phyloP scores from a whole-genome alignment of 495 filamentous ascomycete species.

The Talaromyces stipitatus region DNA sequence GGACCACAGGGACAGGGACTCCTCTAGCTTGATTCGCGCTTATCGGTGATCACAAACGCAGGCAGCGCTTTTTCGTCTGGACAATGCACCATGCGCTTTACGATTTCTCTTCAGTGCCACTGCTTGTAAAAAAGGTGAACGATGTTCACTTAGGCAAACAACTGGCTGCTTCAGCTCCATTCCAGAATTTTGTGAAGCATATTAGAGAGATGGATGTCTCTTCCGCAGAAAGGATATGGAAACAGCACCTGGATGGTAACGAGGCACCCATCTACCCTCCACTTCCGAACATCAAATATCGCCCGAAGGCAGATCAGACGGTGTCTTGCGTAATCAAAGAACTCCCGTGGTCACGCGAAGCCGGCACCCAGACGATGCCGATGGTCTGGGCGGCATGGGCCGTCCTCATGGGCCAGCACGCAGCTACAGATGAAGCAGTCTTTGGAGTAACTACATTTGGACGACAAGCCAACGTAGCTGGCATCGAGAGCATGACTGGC shows the following conservation, averaged over 20 bases:
- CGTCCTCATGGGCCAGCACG: slow-evolving; percentile 20
- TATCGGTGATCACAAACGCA: no score
- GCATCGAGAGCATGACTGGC: slow-evolving; percentile 24
- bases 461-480: slow-evolving; percentile 21
- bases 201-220: no score
- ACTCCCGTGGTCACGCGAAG: not conserved
- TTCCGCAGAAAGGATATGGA: no score
- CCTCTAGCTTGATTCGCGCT: slow-evolving; percentile 32
- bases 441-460: slow-evolving; percentile 26
- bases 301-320: not conserved
- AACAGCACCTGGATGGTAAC: no score
- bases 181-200: no score
- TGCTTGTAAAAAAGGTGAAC: no score
- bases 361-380: slow-evolving; percentile 6
- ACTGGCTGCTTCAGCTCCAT: no score
- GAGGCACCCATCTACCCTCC: no score
- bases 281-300: not conserved
- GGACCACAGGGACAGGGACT: slow-evolving; percentile 29
- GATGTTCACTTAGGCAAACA: no score
- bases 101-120: no score
- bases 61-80: no score
- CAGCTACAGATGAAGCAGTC: slow-evolving; percentile 19
- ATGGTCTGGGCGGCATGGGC: slow-evolving; percentile 39
- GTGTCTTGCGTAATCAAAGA: not conserved
- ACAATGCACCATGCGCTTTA: not conserved